phyloP scores from a whole-genome alignment of 768 basidiomycete genomes.

The Mycena floridula region DNA sequence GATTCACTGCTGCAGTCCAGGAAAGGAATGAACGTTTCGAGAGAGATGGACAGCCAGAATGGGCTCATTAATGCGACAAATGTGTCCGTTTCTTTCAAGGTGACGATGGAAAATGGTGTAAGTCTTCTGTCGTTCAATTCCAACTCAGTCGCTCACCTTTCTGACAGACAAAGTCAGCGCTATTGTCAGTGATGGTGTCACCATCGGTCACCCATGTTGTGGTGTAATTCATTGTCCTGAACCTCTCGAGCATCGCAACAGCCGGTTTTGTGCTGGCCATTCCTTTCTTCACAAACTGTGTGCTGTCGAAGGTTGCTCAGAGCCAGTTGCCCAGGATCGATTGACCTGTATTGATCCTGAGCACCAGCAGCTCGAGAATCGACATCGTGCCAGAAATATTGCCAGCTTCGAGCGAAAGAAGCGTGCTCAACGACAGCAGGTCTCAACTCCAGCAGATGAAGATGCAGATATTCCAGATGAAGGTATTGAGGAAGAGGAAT shows the following conservation, averaged over 20 bases:
- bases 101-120: too few species aligned
- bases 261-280: slow-evolving; percentile 11
- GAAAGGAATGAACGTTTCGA: slow-evolving; percentile 17
- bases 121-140: too few species aligned
- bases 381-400: slow-evolving; percentile 2
- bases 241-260: slow-evolving; percentile 5
- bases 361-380: slow-evolving; percentile 8
- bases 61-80: slow-evolving; percentile 19
- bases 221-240: slow-evolving; percentile 4
- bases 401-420: slow-evolving; percentile 6
- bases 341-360: slow-evolving; percentile 1
- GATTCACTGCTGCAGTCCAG: slow-evolving; percentile 17
- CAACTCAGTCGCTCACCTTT: too few species aligned
- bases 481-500: neutral
- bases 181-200: slow-evolving; percentile 15
- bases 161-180: too few species aligned
- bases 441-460: neutral
- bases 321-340: neutral
- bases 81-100: slow-evolving; percentile 15
- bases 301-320: slow-evolving; percentile 5
- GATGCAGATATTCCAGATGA: neutral
- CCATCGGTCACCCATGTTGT: slow-evolving; percentile 14
- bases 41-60: slow-evolving; percentile 19
- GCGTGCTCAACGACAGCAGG: neutral
- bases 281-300: slow-evolving; percentile 1